Conservation (phyloP, 495 filamentous ascomycete genomes). For the Cercophora samala region DNA sequence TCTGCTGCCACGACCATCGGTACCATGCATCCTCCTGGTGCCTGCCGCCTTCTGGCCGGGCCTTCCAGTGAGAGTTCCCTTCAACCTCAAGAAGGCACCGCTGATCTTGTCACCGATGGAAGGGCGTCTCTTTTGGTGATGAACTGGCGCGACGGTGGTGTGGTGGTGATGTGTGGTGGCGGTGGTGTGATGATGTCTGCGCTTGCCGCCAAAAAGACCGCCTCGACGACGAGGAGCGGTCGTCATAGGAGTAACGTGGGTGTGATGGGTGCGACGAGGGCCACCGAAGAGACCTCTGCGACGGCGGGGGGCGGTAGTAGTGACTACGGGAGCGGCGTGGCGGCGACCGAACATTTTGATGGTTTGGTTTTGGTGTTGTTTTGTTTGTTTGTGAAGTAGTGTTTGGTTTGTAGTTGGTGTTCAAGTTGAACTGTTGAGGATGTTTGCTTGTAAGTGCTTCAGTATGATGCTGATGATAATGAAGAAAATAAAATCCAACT, state of each 20-base stretch:
- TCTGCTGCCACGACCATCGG: slow-evolving; percentile 57
- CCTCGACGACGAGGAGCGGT: slow-evolving; percentile 8
- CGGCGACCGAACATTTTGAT: slow-evolving; percentile 16
- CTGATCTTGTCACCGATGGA: slow-evolving; percentile 66
- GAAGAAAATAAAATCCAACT: not conserved
- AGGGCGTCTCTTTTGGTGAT: slow-evolving; percentile 56
- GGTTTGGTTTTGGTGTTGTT: slow-evolving; percentile 6
- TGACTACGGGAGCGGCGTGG: not conserved
- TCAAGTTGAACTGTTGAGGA: not conserved
- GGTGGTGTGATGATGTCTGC: slow-evolving; percentile 1
- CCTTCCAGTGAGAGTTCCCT: slow-evolving; percentile 57
- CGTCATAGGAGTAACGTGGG: slow-evolving; percentile 14
- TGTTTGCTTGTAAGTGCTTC: not conserved
- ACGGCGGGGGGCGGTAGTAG: slow-evolving; percentile 9
- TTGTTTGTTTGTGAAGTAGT: slow-evolving; percentile 4
- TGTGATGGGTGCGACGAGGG: slow-evolving; percentile 8
- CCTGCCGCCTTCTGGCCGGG: slow-evolving; percentile 70
- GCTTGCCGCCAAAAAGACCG: slow-evolving; percentile 16
- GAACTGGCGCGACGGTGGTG: slow-evolving; percentile 28
- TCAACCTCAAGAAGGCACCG: slow-evolving; percentile 64
- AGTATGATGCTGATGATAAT: not conserved
- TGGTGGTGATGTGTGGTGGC: slow-evolving; percentile 17
- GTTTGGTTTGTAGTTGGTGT: not conserved
- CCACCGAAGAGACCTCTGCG: slow-evolving; percentile 16
- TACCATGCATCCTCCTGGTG: slow-evolving; percentile 67